Conservation (phyloP, 2,329 filamentous ascomycete species). For the Madurella mycetomatis region DNA sequence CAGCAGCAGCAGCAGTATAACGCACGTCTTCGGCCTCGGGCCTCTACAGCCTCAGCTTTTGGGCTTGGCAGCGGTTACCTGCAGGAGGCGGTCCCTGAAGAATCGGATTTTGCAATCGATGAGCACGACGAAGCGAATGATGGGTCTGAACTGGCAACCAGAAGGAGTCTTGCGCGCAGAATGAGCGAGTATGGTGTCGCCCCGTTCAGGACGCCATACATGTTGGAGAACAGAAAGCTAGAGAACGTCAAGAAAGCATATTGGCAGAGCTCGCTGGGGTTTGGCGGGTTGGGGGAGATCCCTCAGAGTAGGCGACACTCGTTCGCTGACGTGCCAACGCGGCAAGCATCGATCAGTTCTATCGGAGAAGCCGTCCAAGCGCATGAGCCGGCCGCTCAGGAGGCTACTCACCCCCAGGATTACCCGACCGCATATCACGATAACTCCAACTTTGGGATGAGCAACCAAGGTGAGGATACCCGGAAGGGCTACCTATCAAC, state of each 20-base stretch:
- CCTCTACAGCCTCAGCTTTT: conserved; percentile 53
- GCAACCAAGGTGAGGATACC: conserved; percentile 37
- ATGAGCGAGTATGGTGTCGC: conserved; percentile 55
- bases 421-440: conserved; percentile 40
- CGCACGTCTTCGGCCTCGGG: conserved; percentile 52
- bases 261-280: conserved; percentile 69
- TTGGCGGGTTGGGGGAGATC: conserved; percentile 56
- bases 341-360: conserved; percentile 60
- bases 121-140: conserved; percentile 63
- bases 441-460: conserved; percentile 21
- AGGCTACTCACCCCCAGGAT: conserved; percentile 42
- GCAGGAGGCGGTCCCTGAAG: conserved; percentile 57
- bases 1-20: conserved; percentile 50
- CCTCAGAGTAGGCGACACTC: conserved; percentile 76
- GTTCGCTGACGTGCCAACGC: conserved; percentile 65
- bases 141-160: conserved; percentile 42
- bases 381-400: conserved; percentile 44
- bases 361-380: conserved; percentile 47
- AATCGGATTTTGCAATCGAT: conserved; percentile 68
- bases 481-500: neutral
- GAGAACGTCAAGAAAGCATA: conserved; percentile 63
- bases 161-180: conserved; percentile 44
- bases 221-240: conserved; percentile 57
- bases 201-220: conserved; percentile 44
- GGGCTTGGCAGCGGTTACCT: conserved; percentile 55